phyloP scores from a whole-genome alignment of 108 stramenopile genomes.

The Craspedostauros australis region DNA sequence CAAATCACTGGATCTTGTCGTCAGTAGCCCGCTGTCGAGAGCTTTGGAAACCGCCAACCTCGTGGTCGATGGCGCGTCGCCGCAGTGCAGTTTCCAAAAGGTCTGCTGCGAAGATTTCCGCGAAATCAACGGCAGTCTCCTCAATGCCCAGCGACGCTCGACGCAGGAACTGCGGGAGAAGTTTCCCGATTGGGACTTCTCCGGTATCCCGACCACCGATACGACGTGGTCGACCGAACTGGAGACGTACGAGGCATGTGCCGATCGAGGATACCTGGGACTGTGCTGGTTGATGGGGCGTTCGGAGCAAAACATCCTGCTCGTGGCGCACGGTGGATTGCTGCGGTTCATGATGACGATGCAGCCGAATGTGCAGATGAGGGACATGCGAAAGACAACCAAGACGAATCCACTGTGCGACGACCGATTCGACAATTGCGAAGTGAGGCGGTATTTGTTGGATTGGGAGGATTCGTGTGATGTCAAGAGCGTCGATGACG shows the following conservation, averaged over 20 bases:
- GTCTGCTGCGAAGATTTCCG: conserved; percentile 60
- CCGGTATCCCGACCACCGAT: conserved; percentile 24
- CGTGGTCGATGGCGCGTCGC: conserved; percentile 17
- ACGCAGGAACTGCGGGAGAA: conserved; percentile 26
- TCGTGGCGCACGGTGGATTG: conserved; percentile 68
- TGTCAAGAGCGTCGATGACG: background rate
- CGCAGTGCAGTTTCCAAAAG: conserved; percentile 5
- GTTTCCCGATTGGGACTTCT: conserved; percentile 71
- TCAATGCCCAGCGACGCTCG: conserved; percentile 63
- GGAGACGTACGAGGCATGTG: conserved; percentile 47
- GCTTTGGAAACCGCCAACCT: conserved; percentile 36
- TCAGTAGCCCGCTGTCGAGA: conserved; percentile 31
- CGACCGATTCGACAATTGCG: conserved; percentile 74
- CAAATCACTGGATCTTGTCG: conserved; percentile 20
- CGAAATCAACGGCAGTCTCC: conserved; percentile 69
- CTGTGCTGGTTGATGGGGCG: conserved; percentile 46
- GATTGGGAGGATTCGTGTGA: conserved; percentile 18
- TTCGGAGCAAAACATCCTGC: conserved; percentile 42
- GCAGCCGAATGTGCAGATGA: conserved; percentile 41
- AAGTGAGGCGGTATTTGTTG: conserved; percentile 55
- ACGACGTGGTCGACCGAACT: conserved; percentile 54
- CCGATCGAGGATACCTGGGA: conserved; percentile 63
- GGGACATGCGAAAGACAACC: conserved; percentile 33
- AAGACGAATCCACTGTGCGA: conserved; percentile 22
- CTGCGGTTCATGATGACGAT: conserved; percentile 53